These are phyloP conservation scores for Chlamydomonas eustigma DNA, from an alignment of 139 green algal species.

Conservation along the genomic window DNA sequence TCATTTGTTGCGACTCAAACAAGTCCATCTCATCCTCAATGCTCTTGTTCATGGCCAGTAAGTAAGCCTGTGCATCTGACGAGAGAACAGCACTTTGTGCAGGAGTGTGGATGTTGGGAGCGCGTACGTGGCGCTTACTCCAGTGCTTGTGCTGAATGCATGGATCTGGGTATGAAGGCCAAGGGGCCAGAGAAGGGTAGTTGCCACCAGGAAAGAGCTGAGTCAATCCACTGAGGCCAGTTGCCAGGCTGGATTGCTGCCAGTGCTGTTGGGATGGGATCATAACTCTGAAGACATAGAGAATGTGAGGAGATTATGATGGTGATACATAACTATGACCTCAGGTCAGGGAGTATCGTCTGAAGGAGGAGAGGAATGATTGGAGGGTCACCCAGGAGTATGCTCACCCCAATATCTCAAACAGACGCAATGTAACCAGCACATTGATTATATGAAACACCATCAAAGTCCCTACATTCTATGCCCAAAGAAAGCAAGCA, in stretches of 20 bases:
- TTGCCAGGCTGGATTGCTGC: neutral
- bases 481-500: neutral
- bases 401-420: too few relatives aligned
- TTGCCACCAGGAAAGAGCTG: neutral
- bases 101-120: too few relatives aligned
- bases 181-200: neutral
- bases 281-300: neutral
- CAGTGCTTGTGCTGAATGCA: neutral
- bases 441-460: too few relatives aligned
- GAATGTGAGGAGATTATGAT: too few relatives aligned
- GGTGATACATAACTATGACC: too few relatives aligned
- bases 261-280: neutral
- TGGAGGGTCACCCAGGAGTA: neutral
- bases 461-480: neutral
- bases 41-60: too few relatives aligned
- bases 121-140: too few relatives aligned
- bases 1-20: neutral
- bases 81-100: too few relatives aligned
- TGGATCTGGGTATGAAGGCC: neutral
- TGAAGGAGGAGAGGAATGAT: neutral
- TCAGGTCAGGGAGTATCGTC: neutral
- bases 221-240: neutral
- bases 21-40: too few relatives aligned
- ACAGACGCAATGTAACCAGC: too few relatives aligned
- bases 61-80: too few relatives aligned